Evolutionary conservation across 1,284 basidiomycete species (phyloP).

Genomic region (Taiwanofungus camphoratus): DNA sequence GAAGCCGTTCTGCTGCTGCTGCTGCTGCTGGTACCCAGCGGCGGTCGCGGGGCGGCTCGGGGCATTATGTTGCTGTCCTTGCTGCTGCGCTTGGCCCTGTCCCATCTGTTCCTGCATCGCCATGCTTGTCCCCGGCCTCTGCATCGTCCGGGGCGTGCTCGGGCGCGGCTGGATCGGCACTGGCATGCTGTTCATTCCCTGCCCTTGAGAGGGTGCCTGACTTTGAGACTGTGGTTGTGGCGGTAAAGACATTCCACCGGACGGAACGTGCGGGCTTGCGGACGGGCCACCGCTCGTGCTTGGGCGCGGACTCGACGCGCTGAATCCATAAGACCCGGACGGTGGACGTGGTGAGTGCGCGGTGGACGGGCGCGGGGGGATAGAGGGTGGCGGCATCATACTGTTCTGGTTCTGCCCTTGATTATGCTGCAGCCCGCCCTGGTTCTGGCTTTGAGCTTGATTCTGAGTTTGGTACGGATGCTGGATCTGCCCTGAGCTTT

Average conservation of each 20-base stretch:
- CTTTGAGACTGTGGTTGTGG: too few relatives aligned
- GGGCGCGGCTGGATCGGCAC: conserved; percentile 21
- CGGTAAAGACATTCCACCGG: conserved; percentile 1
- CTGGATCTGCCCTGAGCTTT: neutral
- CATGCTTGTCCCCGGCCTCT: conserved; percentile 20
- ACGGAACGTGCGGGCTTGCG: neutral
- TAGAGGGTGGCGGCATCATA: conserved; percentile 20
- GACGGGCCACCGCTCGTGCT: conserved; percentile 3
- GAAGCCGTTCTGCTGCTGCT: conserved; percentile 14
- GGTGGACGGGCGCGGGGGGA: conserved; percentile 21
- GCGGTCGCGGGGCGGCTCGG: conserved; percentile 21
- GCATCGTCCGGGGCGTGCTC: conserved; percentile 10
- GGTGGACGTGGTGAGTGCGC: conserved; percentile 15
- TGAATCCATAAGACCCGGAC: conserved; percentile 3
- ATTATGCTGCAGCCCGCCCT: conserved; percentile 12
- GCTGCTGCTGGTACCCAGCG: conserved; percentile 20
- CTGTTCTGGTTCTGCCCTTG: neutral
- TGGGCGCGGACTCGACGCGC: conserved; percentile 5
- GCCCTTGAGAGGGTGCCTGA: too few relatives aligned
- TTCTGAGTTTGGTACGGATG: neutral
- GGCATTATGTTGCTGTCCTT: conserved; percentile 10
- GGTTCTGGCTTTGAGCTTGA: conserved; percentile 12
- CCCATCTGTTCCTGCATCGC: conserved; percentile 11
- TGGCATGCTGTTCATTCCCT: conserved; percentile 8
- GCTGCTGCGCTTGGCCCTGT: conserved; percentile 3